Conservation (phyloP, 495 filamentous ascomycete genomes). For the Choiromyces venosus region DNA sequence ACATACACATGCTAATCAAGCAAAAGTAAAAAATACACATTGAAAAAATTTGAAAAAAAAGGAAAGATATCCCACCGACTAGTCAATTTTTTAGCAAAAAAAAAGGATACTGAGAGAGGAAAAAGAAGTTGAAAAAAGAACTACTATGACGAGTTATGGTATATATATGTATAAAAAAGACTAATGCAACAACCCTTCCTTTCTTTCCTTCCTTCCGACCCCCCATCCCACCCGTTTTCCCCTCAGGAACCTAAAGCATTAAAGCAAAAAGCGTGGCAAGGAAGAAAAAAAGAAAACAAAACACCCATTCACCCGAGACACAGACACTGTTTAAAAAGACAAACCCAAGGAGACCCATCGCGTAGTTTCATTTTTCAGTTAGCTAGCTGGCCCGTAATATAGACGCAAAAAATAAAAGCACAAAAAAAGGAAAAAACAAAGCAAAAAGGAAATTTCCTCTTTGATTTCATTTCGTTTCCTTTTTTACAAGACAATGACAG, state of each 20-base stretch:
- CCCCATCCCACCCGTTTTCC: background rate
- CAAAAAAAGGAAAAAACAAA: slow-evolving; percentile 28
- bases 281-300: background rate
- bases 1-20: slow-evolving; percentile 12
- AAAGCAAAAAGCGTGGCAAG: background rate
- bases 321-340: background rate
- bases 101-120: background rate
- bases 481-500: slow-evolving; percentile 52
- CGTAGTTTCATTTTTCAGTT: background rate
- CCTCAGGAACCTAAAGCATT: background rate
- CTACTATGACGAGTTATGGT: background rate
- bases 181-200: background rate
- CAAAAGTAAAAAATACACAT: slow-evolving; percentile 14
- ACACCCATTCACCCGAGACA: background rate
- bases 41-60: slow-evolving; percentile 27
- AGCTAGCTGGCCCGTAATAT: slow-evolving; percentile 13
- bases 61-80: slow-evolving; percentile 7
- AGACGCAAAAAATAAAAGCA: slow-evolving; percentile 29
- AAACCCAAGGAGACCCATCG: slow-evolving; percentile 1
- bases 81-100: background rate
- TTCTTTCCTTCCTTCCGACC: too few species aligned
- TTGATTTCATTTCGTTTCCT: slow-evolving; percentile 3
- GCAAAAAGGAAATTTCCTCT: background rate
- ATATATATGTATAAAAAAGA: background rate
- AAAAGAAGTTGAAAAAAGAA: background rate